phyloP scores from a whole-genome alignment of 2,329 filamentous ascomycete genomes.

The Catunica adiposa region DNA sequence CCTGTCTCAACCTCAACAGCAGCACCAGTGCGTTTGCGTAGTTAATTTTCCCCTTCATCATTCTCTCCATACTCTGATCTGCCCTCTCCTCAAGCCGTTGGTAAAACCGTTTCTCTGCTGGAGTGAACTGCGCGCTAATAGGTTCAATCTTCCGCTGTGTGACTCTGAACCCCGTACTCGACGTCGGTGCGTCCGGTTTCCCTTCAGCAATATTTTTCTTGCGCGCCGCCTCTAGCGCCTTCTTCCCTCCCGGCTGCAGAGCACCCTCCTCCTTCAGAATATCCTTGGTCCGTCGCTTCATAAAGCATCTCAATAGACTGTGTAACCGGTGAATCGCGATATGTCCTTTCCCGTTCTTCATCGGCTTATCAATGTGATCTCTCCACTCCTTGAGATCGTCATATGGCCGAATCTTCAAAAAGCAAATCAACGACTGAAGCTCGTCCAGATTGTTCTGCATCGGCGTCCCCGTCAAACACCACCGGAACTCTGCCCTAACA shows the following conservation, averaged over 20 bases:
- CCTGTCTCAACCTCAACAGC: constrained; percentile 76
- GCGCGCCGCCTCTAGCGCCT: constrained; percentile 26
- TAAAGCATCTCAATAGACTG: constrained; percentile 74
- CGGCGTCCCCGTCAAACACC: constrained; percentile 91
- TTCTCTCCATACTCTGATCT: constrained; percentile 69
- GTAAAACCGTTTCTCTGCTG: constrained; percentile 73
- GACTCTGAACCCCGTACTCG: constrained; percentile 64
- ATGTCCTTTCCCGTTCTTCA: constrained; percentile 80
- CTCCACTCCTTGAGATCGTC: constrained; percentile 78
- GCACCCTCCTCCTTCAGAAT: constrained; percentile 82
- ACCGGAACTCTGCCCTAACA: constrained; percentile 70
- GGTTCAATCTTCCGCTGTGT: constrained; percentile 79
- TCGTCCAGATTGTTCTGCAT: constrained; percentile 99
- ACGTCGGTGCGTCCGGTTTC: constrained; percentile 22
- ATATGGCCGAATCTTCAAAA: constrained; percentile 82
- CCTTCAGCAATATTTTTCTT: constrained; percentile 24
- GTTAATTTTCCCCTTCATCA: constrained; percentile 72
- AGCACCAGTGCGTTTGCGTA: constrained; percentile 90
- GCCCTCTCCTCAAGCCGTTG: constrained; percentile 67
- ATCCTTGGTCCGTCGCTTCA: constrained; percentile 97
- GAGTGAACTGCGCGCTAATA: constrained; percentile 60
- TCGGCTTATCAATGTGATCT: constrained; percentile 71
- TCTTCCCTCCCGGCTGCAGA: constrained; percentile 58
- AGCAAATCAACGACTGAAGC: constrained; percentile 81
- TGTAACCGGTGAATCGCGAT: constrained; percentile 79